A percentile compares a stretch with the other conserved stretches of the same genome.
Conservation (phyloP, 169 alveolate species). For the Eimeria falciformis region DNA sequence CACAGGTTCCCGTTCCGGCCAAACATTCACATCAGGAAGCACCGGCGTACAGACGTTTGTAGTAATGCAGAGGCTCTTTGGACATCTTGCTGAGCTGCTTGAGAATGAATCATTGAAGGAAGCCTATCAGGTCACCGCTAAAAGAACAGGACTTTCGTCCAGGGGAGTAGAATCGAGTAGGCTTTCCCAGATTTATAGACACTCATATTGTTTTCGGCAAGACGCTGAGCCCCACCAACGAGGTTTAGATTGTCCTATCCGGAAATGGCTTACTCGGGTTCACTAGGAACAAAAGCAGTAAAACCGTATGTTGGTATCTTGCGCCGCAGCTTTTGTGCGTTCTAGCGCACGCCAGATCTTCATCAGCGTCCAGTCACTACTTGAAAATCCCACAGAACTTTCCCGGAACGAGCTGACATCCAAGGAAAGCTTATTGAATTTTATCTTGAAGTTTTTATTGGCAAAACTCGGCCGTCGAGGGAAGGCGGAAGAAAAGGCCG, state of each 20-base stretch:
- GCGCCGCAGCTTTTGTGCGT: slow-evolving; percentile 26
- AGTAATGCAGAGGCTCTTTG: slow-evolving; percentile 36
- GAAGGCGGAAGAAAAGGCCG: slow-evolving; percentile 27
- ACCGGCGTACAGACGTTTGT: slow-evolving; percentile 17
- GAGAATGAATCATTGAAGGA: slow-evolving; percentile 38
- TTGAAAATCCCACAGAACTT: slow-evolving; percentile 12
- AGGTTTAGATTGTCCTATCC: too few relatives aligned
- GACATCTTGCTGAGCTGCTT: background rate
- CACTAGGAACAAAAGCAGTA: background rate
- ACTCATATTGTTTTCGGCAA: background rate
- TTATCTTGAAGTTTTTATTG: background rate
- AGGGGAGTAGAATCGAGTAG: slow-evolving; percentile 61
- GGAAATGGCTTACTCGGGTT: background rate
- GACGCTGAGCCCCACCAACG: too few relatives aligned
- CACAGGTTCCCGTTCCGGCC: background rate
- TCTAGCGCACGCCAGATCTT: slow-evolving; percentile 46
- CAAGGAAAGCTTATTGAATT: slow-evolving; percentile 10
- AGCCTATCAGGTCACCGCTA: slow-evolving; percentile 36
- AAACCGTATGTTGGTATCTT: background rate
- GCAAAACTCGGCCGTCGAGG: background rate
- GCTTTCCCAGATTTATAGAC: background rate
- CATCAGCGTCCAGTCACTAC: slow-evolving; percentile 3
- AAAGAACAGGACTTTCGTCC: slow-evolving; percentile 51
- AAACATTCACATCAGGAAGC: slow-evolving; percentile 47
- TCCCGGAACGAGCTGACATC: background rate